These are phyloP conservation scores for Candida pseudocylindracea DNA, from an alignment of 1,139 yeast species.

Conservation along the genomic window DNA sequence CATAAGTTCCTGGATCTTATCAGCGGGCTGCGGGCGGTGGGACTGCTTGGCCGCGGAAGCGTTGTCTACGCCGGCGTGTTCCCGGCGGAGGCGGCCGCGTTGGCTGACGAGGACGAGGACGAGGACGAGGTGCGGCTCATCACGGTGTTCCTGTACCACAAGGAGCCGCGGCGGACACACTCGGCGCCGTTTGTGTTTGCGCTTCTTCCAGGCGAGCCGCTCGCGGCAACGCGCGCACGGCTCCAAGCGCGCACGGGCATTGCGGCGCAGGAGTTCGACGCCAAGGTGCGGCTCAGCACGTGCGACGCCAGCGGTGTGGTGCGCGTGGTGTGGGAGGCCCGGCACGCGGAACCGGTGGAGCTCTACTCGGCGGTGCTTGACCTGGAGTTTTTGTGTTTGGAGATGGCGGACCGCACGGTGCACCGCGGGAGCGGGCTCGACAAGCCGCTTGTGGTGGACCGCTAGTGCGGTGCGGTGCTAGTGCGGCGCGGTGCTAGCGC, in stretches of 20 bases:
- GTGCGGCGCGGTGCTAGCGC: too few relatives aligned
- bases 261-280: constrained; percentile 54
- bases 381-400: constrained; percentile 49
- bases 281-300: constrained; percentile 41
- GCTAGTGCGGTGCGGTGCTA: too few relatives aligned
- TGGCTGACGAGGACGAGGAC: constrained; percentile 4
- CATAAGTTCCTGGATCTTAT: constrained; percentile 16
- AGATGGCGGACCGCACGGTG: constrained; percentile 59
- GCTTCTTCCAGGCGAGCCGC: constrained; percentile 38
- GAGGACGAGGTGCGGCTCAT: constrained; percentile 13
- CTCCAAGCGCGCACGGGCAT: constrained; percentile 48
- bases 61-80: constrained; percentile 20
- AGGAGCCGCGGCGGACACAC: constrained; percentile 47
- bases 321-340: constrained; percentile 8
- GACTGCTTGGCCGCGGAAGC: constrained; percentile 11
- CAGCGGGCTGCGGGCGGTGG: constrained; percentile 15
- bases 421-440: constrained; percentile 24
- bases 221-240: constrained; percentile 43
- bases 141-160: constrained; percentile 50
- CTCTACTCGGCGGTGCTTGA: constrained; percentile 16
- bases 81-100: constrained; percentile 20
- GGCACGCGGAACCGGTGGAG: constrained; percentile 26
- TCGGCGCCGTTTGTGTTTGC: constrained; percentile 78
- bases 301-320: constrained; percentile 14
- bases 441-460: constrained; percentile 7